These are phyloP conservation scores for Salix udensis DNA, from an alignment of 345 rosid species.

Conservation along the genomic window DNA sequence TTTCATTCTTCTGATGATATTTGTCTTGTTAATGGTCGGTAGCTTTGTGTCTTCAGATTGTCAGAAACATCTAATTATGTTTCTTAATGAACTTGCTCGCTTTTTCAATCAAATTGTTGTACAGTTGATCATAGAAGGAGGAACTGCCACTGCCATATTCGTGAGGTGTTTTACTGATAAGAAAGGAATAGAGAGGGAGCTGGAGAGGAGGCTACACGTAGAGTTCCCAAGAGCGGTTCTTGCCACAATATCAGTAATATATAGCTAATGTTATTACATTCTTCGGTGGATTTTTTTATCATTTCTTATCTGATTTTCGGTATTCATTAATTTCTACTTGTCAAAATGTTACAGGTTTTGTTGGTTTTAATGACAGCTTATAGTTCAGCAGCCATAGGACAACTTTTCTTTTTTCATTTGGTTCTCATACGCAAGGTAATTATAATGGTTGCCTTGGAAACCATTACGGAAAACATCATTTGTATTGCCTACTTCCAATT, in stretches of 20 bases:
- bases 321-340: conserved; percentile 12
- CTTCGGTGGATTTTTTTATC: background rate
- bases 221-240: conserved; percentile 75
- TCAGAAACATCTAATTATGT: background rate
- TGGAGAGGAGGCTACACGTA: conserved; percentile 47
- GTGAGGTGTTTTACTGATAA: conserved; percentile 83
- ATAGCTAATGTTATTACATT: conserved; percentile 6
- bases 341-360: conserved; percentile 47
- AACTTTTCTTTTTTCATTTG: conserved; percentile 89
- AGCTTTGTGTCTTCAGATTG: background rate
- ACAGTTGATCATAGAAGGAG: conserved; percentile 88
- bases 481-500: background rate
- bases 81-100: background rate
- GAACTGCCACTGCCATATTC: conserved; percentile 80
- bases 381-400: conserved; percentile 92
- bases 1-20: conserved; percentile 78
- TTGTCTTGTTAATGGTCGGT: conserved; percentile 80
- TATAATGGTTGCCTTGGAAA: background rate
- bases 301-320: background rate
- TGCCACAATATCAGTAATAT: conserved; percentile 72
- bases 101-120: conserved; percentile 6
- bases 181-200: conserved; percentile 74
- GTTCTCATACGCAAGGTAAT: conserved; percentile 92
- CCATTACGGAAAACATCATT: background rate
- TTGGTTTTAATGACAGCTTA: conserved; percentile 72